These are phyloP conservation scores for Solanum phureja DNA, from an alignment of 257 asterid genomes.

Conservation along the genomic window DNA sequence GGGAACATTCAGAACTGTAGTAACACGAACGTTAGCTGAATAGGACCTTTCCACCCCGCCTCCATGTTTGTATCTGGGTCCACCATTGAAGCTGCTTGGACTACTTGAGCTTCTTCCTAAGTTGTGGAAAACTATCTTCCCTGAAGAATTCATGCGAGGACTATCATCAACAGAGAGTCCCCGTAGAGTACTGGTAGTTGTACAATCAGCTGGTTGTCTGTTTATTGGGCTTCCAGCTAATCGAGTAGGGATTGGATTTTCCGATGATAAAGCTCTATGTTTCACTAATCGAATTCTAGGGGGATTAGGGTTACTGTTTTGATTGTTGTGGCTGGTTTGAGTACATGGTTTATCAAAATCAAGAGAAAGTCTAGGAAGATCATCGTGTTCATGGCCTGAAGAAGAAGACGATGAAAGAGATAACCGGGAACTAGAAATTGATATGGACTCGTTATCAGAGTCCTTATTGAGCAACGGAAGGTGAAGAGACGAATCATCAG, in stretches of 20 bases:
- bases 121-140: slow-evolving; percentile 78
- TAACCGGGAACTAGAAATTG: slow-evolving; percentile 29
- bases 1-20: slow-evolving; percentile 89
- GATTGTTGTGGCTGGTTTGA: neutral
- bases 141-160: slow-evolving; percentile 89
- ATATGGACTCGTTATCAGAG: slow-evolving; percentile 21
- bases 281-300: slow-evolving; percentile 35
- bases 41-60: slow-evolving; percentile 80
- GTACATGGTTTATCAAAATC: slow-evolving; percentile 29
- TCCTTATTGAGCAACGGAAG: slow-evolving; percentile 38
- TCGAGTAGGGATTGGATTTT: slow-evolving; percentile 34
- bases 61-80: slow-evolving; percentile 45
- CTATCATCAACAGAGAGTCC: slow-evolving; percentile 61
- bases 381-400: slow-evolving; percentile 50
- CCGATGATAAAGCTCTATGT: slow-evolving; percentile 37
- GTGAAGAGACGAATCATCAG: slow-evolving; percentile 27
- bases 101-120: slow-evolving; percentile 92
- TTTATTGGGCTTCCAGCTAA: slow-evolving; percentile 1
- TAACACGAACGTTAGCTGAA: slow-evolving; percentile 79
- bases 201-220: slow-evolving; percentile 21
- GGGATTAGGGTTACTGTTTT: neutral
- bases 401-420: slow-evolving; percentile 54
- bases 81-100: slow-evolving; percentile 70
- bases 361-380: slow-evolving; percentile 45
- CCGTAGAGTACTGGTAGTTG: neutral